Evolutionary conservation across 2,329 filamentous ascomycete species (phyloP).

Genomic region (Aspergillus versicolor): DNA sequence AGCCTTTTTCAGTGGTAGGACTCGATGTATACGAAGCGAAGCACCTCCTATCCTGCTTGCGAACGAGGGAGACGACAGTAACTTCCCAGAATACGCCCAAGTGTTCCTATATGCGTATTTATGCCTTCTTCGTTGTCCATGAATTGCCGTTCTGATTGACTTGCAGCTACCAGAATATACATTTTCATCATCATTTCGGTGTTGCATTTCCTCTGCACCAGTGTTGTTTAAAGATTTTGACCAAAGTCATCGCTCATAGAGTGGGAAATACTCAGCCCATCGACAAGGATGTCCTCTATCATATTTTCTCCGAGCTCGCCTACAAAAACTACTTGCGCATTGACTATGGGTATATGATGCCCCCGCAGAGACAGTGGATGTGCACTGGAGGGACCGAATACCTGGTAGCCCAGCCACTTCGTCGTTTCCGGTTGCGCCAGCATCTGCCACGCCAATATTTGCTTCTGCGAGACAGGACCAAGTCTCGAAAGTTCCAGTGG

Average conservation of each 20-base stretch:
- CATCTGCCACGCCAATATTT: background rate
- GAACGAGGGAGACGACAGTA: no score
- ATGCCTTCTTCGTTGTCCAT: no score
- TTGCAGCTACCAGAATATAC: no score
- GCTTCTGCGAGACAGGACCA: background rate
- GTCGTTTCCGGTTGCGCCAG: background rate
- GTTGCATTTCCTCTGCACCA: background rate
- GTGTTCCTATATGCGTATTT: no score
- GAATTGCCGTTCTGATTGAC: no score
- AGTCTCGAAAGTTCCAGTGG: background rate
- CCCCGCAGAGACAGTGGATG: background rate
- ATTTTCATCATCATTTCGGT: no score
- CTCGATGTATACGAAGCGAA: no score
- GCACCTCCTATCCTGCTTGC: no score
- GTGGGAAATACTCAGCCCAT: background rate
- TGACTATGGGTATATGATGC: background rate
- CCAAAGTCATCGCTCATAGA: background rate
- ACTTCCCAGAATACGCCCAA: no score
- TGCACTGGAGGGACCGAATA: background rate
- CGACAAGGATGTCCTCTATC: background rate
- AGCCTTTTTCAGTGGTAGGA: no score
- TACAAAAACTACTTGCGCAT: background rate
- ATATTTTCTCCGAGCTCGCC: background rate
- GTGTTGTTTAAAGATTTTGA: background rate
- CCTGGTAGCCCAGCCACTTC: background rate